Base-by-base conservation (phyloP, 768 basidiomycete species). In the Russula vinacea region DNA sequence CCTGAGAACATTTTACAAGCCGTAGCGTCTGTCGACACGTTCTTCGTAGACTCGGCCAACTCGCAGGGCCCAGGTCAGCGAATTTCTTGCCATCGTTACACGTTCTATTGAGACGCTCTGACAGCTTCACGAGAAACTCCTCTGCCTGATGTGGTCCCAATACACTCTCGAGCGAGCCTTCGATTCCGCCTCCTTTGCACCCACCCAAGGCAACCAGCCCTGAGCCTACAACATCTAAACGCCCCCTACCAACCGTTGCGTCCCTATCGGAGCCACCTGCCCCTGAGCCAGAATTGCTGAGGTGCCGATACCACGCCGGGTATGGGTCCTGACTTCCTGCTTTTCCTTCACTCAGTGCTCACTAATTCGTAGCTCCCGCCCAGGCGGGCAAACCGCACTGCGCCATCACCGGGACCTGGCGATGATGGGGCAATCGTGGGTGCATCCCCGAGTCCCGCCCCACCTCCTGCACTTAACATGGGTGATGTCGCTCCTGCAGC, bases 141-240 rank as follows among this genome's bases (percentile, higher is more conserved):
- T 10, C 74, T 83, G 0, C 83, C 83, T 1, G 78, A 81, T 51
- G 75, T 78, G 42, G 74, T 85, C 81, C 81, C 5, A 86, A 85
- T 63, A 81, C 83, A 0, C 77, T 79, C 65, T 76, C 79, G 3
- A 77, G 80, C 22, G 85, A 87, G 65, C 79, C 80, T 0, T 80
- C 82, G 5, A 62, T 78, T 9, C 32, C 32, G 9, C 73, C 74
- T 19, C 74, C 78, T 17, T 24, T 57, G 5, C 32, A 56, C 33
- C 26, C 7, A 2, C 53, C n/a, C 42, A 61, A 3, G 11, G 33
- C 54, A n/a, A 32, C 17, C 22, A 29, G 33, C 7, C 24, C 58
- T 26, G 5, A 16, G 6, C 52, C 16, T 32, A 16, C 54, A 32
- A 10, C 37, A 35, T 56, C 59, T n/a, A 59, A 51, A 8, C 64